Percentiles rank a stretch among this genome's conserved stretches.
These are phyloP conservation scores for Leishmania amazonensis DNA, from an alignment of 208 protist species.

Conservation along the genomic window DNA sequence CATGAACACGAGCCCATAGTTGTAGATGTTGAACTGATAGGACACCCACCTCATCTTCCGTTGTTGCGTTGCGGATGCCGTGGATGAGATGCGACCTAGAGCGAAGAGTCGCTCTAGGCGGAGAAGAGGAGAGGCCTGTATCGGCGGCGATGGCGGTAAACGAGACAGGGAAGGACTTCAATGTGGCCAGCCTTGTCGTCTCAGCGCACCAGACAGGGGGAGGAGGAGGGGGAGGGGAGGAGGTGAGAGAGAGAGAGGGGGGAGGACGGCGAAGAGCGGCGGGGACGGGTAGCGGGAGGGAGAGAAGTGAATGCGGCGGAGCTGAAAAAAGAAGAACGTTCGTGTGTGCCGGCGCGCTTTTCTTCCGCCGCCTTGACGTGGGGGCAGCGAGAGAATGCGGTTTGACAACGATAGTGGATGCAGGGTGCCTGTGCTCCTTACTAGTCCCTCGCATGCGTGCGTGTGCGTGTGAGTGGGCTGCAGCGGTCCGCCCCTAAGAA, in stretches of 20 bases:
- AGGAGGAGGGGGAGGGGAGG: background rate
- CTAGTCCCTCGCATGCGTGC: background rate
- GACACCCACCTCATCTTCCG: conserved; percentile 30
- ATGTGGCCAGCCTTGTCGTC: background rate
- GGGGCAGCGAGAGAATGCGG: background rate
- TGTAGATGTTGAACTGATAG: conserved; percentile 66
- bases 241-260: background rate
- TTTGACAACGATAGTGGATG: background rate
- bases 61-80: background rate
- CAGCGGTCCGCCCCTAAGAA: background rate
- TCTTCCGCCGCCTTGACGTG: background rate
- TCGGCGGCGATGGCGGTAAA: background rate
- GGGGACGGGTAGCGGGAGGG: background rate
- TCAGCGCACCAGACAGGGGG: background rate
- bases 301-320: background rate
- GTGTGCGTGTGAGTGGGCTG: background rate
- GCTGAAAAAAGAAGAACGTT: too few relatives aligned
- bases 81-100: background rate
- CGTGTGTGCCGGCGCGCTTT: background rate
- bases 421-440: background rate
- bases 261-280: background rate
- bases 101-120: background rate
- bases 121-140: background rate
- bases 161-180: background rate
- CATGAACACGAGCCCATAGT: conserved; percentile 81